Conservation (phyloP, 2,329 filamentous ascomycete species). For the Fusarium vanettenii region DNA sequence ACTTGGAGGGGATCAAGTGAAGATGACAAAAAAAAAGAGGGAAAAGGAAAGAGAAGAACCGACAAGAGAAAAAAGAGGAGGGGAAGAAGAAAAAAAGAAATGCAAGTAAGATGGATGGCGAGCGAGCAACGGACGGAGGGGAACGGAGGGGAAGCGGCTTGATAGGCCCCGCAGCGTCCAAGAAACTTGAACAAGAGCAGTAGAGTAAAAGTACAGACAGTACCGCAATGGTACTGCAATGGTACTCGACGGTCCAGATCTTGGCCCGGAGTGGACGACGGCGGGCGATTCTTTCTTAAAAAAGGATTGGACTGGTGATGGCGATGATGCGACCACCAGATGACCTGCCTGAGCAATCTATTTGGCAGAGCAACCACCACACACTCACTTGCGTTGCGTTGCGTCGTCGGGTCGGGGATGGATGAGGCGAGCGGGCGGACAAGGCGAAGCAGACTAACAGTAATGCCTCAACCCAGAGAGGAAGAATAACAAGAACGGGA, state of each 20-base stretch:
- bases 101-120: conserved; percentile 29
- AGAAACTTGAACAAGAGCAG: not conserved
- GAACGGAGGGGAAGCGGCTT: conserved; percentile 23
- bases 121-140: conserved; percentile 18
- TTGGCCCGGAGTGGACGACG: not conserved
- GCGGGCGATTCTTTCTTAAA: not conserved
- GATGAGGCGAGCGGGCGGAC: conserved; percentile 21
- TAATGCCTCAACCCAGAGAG: not conserved
- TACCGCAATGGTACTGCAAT: conserved; percentile 27
- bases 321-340: conserved; percentile 16
- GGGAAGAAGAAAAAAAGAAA: conserved; percentile 15
- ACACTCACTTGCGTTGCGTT: not conserved
- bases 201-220: conserved; percentile 8
- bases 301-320: not conserved
- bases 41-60: not conserved
- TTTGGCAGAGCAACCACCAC: conserved; percentile 19
- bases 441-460: conserved; percentile 19
- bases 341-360: conserved; percentile 2
- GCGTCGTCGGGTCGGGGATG: conserved; percentile 16
- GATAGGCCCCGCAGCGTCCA: conserved; percentile 19
- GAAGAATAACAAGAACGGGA: not conserved
- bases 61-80: conserved; percentile 1
- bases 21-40: conserved; percentile 30
- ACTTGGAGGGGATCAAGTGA: conserved; percentile 34
- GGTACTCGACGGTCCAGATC: conserved; percentile 22